Conservation (phyloP, 208 protist species). For the Acanthamoeba lugdunensis region DNA sequence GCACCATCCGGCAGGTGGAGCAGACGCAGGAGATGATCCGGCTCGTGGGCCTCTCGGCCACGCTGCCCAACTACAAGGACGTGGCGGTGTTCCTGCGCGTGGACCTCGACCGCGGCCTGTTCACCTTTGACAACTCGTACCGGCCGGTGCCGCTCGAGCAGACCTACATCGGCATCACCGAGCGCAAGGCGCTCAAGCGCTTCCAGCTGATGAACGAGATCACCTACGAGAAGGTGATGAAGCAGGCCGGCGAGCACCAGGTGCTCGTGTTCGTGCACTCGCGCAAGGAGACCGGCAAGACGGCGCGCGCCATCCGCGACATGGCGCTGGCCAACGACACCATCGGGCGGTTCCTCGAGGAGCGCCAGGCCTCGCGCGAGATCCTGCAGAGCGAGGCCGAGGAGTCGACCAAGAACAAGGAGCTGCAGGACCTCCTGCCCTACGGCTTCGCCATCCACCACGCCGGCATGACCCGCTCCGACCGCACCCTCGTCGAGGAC, state of each 20-base stretch:
- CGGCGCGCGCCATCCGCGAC: conserved; percentile 92
- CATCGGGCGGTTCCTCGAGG: conserved; percentile 71
- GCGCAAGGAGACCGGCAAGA: conserved; percentile 94
- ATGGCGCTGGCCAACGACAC: conserved; percentile 86
- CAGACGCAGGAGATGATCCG: conserved; percentile 89
- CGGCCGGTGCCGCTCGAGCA: conserved; percentile 96
- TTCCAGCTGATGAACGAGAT: conserved; percentile 86
- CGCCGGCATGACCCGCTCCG: conserved; percentile 94
- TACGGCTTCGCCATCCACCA: conserved; percentile 95
- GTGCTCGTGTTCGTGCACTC: conserved; percentile 99
- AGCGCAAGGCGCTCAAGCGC: conserved; percentile 76
- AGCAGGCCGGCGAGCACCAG: conserved; percentile 93
- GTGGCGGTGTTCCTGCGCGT: conserved; percentile 96
- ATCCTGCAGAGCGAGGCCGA: conserved; percentile 64
- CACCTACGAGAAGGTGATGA: conserved; percentile 85
- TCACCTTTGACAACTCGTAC: conserved; percentile 95
- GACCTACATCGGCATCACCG: conserved; percentile 94
- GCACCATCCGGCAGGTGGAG: conserved; percentile 95
- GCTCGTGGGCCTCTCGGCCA: conserved; percentile 97
- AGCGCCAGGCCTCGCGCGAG: background rate
- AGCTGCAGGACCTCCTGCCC: conserved; percentile 91
- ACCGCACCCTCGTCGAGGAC: conserved; percentile 95
- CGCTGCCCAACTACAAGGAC: conserved; percentile 98
- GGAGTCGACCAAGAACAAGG: conserved; percentile 87
- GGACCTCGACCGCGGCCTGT: conserved; percentile 93